These are phyloP conservation scores for Solanum appendiculatum DNA, from an alignment of 257 asterid species.

Conservation along the genomic window DNA sequence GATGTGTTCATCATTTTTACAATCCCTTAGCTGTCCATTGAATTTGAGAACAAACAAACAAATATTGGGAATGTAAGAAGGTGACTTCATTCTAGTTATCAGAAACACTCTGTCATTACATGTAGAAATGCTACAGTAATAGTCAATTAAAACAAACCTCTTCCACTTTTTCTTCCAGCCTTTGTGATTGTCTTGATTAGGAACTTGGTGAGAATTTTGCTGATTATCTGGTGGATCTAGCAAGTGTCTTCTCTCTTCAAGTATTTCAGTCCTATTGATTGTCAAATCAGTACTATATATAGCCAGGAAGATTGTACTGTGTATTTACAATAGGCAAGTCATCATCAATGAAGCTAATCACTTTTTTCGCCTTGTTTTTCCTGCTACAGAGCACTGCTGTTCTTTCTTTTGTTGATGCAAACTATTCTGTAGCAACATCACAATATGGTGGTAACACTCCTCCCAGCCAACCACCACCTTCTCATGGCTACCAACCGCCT, in stretches of 20 bases:
- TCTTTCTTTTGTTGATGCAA: not conserved
- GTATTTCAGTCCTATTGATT: too few relatives aligned
- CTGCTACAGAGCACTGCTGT: not conserved
- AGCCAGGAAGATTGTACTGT: not conserved
- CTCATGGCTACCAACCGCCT: not conserved
- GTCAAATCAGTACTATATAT: not conserved
- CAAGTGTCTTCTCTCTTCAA: not conserved
- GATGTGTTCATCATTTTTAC: not conserved
- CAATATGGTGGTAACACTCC: not conserved
- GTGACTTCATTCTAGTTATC: not conserved
- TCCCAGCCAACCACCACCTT: not conserved
- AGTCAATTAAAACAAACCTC: not conserved
- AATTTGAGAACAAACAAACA: not conserved
- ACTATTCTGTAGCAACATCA: not conserved
- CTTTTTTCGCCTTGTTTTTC: not conserved
- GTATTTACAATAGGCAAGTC: not conserved
- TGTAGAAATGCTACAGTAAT: not conserved
- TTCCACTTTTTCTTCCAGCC: not conserved
- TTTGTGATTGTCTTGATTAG: not conserved
- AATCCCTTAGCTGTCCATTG: not conserved
- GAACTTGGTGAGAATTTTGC: not conserved
- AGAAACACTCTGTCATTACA: not conserved
- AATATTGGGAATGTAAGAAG: not conserved
- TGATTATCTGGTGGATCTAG: not conserved
- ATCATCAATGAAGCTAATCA: not conserved